Conservation (phyloP, 2,329 filamentous ascomycete genomes). For the Periglandula ipomoeae region DNA sequence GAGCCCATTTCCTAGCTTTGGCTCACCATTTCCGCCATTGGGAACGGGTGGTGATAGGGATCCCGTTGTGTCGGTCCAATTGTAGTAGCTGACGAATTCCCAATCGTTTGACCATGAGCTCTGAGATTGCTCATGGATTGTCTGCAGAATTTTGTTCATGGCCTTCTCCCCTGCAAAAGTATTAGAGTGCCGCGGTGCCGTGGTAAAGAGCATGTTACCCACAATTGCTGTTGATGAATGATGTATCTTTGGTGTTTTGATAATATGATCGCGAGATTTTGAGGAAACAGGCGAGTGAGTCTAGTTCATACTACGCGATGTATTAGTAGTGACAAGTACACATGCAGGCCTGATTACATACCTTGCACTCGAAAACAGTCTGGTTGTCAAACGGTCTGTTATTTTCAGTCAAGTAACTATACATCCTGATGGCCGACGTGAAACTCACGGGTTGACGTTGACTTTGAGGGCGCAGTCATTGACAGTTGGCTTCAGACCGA, state of each 20-base stretch:
- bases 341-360: neutral
- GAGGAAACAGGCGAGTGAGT: conserved; percentile 81
- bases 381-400: conserved; percentile 16
- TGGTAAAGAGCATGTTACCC: neutral
- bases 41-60: conserved; percentile 33
- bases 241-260: conserved; percentile 56
- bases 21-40: conserved; percentile 68
- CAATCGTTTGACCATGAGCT: conserved; percentile 17
- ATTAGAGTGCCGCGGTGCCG: conserved; percentile 24
- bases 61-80: conserved; percentile 19
- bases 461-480: conserved; percentile 17
- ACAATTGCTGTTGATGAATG: conserved; percentile 45
- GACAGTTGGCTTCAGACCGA: conserved; percentile 32
- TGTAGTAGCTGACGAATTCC: conserved; percentile 20
- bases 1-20: conserved; percentile 65
- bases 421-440: neutral
- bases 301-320: conserved; percentile 63
- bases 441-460: conserved; percentile 15
- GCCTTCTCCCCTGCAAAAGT: conserved; percentile 62
- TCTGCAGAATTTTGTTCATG: conserved; percentile 18
- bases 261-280: conserved; percentile 71
- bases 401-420: neutral
- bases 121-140: conserved; percentile 17
- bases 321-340: neutral
- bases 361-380: conserved; percentile 20